A percentile compares a stretch with the other conserved stretches of the same genome.
Evolutionary conservation across 148 eudicot genomes (phyloP).

Genomic region (Cornus suecica): DNA sequence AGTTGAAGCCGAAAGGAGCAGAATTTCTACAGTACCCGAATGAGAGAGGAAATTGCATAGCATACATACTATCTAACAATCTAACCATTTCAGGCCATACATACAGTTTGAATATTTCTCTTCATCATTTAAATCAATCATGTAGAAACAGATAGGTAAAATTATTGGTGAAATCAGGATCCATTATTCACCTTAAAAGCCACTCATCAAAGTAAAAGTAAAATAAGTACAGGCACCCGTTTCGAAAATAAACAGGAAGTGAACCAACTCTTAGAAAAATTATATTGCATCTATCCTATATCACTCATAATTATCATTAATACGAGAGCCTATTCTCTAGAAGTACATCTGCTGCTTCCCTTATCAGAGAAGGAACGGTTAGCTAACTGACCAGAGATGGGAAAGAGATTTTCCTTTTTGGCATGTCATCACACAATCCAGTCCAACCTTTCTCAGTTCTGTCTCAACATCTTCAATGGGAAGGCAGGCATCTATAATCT

Average conservation of each 20-base stretch:
- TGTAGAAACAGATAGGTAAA: too few relatives aligned
- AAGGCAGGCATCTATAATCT: constrained; percentile 74
- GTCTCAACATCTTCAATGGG: constrained; percentile 76
- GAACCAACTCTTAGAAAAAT: too few relatives aligned
- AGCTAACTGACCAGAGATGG: constrained; percentile 39
- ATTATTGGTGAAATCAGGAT: too few relatives aligned
- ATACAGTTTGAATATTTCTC: too few relatives aligned
- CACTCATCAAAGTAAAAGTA: too few relatives aligned
- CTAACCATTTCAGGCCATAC: too few relatives aligned
- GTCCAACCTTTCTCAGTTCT: constrained; percentile 42
- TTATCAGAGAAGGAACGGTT: neutral
- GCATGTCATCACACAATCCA: constrained; percentile 50
- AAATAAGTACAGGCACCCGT: neutral
- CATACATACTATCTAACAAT: too few relatives aligned
- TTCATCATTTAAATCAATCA: too few relatives aligned
- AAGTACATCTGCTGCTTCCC: neutral
- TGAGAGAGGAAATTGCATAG: too few relatives aligned
- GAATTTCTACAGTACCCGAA: too few relatives aligned
- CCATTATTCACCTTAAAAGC: too few relatives aligned
- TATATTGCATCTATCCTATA: neutral
- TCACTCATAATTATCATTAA: neutral
- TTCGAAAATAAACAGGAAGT: neutral
- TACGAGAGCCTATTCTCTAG: neutral
- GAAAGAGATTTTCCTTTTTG: constrained; percentile 50
- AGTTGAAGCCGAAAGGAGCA: too few relatives aligned